Evolutionary conservation across 2,329 filamentous ascomycete species (phyloP).

Genomic region (Karstenula rhodostoma): DNA sequence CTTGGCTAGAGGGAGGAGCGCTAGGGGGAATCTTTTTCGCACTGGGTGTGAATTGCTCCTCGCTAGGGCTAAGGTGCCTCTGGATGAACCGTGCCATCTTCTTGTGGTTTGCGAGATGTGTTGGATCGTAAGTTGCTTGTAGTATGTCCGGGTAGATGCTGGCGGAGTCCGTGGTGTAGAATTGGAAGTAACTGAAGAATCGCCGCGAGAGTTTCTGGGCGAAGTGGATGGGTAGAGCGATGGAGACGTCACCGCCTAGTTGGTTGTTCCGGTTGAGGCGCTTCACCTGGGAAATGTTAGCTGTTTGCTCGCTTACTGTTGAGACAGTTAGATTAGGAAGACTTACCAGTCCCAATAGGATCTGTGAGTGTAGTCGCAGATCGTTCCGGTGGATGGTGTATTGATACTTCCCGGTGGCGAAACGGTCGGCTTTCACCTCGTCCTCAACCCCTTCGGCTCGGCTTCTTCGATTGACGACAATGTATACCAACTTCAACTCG

Average conservation of each 20-base stretch:
- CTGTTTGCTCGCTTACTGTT: too few relatives aligned
- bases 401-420: neutral
- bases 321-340: too few relatives aligned
- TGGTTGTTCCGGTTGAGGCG: neutral
- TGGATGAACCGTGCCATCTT: neutral
- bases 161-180: neutral
- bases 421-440: too few relatives aligned
- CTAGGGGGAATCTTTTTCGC: too few relatives aligned
- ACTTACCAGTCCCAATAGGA: too few relatives aligned
- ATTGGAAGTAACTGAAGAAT: neutral
- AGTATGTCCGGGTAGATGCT: neutral
- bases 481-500: neutral
- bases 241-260: neutral
- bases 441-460: too few relatives aligned
- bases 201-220: neutral
- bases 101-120: too few relatives aligned
- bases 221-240: neutral
- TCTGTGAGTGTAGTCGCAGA: too few relatives aligned
- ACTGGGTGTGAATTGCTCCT: too few relatives aligned
- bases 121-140: neutral
- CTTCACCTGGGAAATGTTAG: neutral
- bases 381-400: neutral
- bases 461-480: neutral
- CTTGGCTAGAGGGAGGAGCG: too few relatives aligned
- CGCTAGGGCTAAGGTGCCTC: neutral